Conservation (phyloP, 2,329 filamentous ascomycete genomes). For the Ascochyta viciae-villosae region DNA sequence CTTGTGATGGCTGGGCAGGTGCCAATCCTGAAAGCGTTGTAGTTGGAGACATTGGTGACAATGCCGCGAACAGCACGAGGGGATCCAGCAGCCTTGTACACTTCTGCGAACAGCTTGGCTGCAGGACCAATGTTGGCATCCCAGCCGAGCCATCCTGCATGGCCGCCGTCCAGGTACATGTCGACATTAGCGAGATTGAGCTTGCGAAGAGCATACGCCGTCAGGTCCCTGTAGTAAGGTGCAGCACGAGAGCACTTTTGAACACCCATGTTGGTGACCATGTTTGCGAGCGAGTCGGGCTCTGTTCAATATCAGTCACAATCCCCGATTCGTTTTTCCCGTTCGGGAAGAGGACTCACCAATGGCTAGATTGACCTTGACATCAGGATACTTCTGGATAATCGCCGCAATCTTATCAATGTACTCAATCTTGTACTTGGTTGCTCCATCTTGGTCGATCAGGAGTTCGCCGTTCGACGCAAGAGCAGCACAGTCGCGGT, state of each 20-base stretch:
- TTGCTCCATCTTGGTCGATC: conserved; percentile 60
- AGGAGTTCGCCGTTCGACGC: conserved; percentile 69
- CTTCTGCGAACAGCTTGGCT: conserved; percentile 55
- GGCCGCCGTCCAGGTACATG: conserved; percentile 70
- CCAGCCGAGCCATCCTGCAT: conserved; percentile 71
- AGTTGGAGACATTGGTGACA: conserved; percentile 66
- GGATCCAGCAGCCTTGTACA: conserved; percentile 57
- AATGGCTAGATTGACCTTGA: conserved; percentile 59
- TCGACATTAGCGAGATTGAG: conserved; percentile 68
- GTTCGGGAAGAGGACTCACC: conserved; percentile 34
- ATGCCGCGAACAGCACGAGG: conserved; percentile 60
- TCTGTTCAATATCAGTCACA: conserved; percentile 43
- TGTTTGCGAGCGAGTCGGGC: conserved; percentile 67
- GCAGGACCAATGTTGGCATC: conserved; percentile 63
- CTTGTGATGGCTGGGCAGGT: conserved; percentile 55
- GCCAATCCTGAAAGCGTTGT: conserved; percentile 61
- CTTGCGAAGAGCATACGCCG: conserved; percentile 62
- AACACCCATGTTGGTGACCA: conserved; percentile 66
- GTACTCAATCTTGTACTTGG: conserved; percentile 59
- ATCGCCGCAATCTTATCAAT: conserved; percentile 62
- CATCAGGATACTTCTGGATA: conserved; percentile 61
- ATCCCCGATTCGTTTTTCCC: neutral
- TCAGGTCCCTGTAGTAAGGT: conserved; percentile 62
- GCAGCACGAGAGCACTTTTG: conserved; percentile 62
- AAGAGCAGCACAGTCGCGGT: conserved; percentile 68